These are phyloP conservation scores for Effrenium voratum DNA, from an alignment of 73 alveolate species.

Conservation along the genomic window DNA sequence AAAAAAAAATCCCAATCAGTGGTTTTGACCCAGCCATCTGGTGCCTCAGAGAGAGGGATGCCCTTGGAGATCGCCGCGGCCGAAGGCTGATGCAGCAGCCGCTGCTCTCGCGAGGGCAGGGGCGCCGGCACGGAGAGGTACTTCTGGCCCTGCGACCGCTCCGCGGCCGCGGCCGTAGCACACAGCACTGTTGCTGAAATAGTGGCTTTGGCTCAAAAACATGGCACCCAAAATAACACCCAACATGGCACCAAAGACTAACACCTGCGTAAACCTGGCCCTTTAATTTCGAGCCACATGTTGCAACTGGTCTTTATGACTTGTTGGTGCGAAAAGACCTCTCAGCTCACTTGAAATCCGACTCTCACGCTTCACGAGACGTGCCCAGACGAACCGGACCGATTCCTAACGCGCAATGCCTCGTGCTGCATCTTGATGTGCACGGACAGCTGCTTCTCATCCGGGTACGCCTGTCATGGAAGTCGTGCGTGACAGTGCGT, in stretches of 20 bases:
- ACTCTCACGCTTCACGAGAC: no score
- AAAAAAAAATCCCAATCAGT: no score
- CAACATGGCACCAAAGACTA: no score
- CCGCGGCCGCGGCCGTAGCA: not conserved
- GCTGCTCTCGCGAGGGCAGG: not conserved
- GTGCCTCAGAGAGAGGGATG: constrained; percentile 77
- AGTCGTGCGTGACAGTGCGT: not conserved
- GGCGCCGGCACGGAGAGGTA: constrained; percentile 5
- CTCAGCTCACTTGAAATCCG: no score
- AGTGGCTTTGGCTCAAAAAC: not conserved
- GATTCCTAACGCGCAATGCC: not conserved
- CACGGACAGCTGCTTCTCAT: constrained; percentile 7
- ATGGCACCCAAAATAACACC: no score
- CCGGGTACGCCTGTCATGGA: not conserved
- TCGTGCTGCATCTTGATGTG: constrained; percentile 11
- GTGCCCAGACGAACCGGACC: not conserved
- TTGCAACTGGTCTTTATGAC: no score
- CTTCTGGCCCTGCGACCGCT: not conserved
- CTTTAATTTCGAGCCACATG: no score
- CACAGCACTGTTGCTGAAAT: not conserved
- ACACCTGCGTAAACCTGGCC: no score
- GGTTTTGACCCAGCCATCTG: no score
- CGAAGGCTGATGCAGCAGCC: not conserved
- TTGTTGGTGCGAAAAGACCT: no score
- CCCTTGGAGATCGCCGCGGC: constrained; percentile 59